Conservation (phyloP, 257 asterid species). For the Solanum pimpinellifolium region DNA sequence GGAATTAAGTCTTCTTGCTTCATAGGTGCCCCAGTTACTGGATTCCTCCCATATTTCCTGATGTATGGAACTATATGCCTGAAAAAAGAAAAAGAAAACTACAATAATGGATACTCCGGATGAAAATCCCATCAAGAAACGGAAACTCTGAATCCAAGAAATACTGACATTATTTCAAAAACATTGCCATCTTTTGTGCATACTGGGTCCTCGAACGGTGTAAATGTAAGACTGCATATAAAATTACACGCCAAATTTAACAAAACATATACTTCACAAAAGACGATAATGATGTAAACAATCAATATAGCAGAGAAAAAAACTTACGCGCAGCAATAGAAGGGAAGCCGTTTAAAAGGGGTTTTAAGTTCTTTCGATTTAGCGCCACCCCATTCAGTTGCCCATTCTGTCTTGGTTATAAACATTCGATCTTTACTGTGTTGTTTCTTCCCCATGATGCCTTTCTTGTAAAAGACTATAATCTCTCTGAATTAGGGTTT, state of each 20-base stretch:
- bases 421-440: slow-evolving; percentile 96
- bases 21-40: slow-evolving; percentile 79
- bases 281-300: not conserved
- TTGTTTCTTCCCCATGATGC: slow-evolving; percentile 90
- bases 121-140: not conserved
- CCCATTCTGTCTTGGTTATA: slow-evolving; percentile 98
- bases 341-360: slow-evolving; percentile 87
- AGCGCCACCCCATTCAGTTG: slow-evolving; percentile 99
- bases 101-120: not conserved
- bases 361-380: slow-evolving; percentile 78
- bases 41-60: slow-evolving; percentile 84
- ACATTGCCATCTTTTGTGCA: slow-evolving; percentile 92
- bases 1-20: slow-evolving; percentile 71
- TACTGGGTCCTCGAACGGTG: slow-evolving; percentile 83
- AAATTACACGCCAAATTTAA: not conserved
- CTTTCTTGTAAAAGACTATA: not conserved
- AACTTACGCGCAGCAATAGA: slow-evolving; percentile 94
- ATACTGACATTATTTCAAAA: slow-evolving; percentile 66
- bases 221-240: slow-evolving; percentile 75
- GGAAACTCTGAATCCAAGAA: not conserved
- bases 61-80: slow-evolving; percentile 82
- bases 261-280: not conserved
- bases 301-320: not conserved
- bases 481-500: not conserved
- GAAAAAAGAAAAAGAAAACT: not conserved